These are phyloP conservation scores for Penicillium sp. DNA, from an alignment of 2,329 filamentous ascomycete genomes.

Conservation along the genomic window DNA sequence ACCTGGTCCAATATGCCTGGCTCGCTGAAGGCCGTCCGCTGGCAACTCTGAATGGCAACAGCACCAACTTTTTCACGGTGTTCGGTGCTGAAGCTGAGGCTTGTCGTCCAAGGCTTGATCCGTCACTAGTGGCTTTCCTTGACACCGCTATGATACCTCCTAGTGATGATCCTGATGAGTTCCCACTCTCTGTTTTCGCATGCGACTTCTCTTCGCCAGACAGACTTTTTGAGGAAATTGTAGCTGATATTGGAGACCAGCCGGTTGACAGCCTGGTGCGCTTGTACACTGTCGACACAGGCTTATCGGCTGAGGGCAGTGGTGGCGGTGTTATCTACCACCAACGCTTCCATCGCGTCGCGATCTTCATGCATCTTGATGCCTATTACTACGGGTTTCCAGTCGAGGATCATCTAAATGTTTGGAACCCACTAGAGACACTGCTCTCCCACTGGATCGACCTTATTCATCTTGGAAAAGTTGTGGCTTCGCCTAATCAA, in stretches of 20 bases:
- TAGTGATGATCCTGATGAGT: constrained; percentile 8
- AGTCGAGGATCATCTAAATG: constrained; percentile 13
- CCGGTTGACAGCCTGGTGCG: constrained; percentile 24
- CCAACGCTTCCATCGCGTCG: constrained; percentile 13
- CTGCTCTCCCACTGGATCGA: constrained; percentile 25
- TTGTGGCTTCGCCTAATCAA: constrained; percentile 15
- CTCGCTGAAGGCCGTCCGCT: constrained; percentile 22
- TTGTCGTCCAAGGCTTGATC: constrained; percentile 25
- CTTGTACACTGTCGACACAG: constrained; percentile 17
- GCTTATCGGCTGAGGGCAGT: constrained; percentile 16
- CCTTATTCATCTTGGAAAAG: constrained; percentile 22
- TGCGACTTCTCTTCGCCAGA: constrained; percentile 13
- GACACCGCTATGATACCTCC: constrained; percentile 11
- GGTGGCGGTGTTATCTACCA: constrained; percentile 32
- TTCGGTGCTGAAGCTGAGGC: constrained; percentile 22
- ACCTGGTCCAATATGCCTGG: constrained; percentile 30
- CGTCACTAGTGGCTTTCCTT: constrained; percentile 27
- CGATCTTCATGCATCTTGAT: constrained; percentile 12
- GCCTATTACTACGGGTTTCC: constrained; percentile 11
- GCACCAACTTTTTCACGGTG: background rate
- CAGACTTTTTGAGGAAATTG: constrained; percentile 21
- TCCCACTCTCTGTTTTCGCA: constrained; percentile 27
- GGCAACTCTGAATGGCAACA: constrained; percentile 11
- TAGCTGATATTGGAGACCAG: constrained; percentile 20
- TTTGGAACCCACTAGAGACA: constrained; percentile 29